These are phyloP conservation scores for Phialocephala sp. DNA, from an alignment of 2,329 filamentous ascomycete species.

Conservation along the genomic window DNA sequence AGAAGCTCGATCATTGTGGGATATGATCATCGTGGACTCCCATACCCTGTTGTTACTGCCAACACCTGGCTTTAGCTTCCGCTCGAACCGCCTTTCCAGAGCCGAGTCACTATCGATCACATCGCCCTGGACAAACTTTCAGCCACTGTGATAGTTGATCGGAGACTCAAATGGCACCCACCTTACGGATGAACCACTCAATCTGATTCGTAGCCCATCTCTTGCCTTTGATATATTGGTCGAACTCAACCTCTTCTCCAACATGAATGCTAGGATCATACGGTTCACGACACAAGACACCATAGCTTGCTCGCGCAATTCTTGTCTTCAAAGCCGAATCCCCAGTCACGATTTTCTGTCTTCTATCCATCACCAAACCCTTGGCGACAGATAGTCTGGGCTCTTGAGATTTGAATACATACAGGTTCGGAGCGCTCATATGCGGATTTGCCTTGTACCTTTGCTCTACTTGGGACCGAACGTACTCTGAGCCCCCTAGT, in stretches of 20 bases:
- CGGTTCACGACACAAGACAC: constrained; percentile 46
- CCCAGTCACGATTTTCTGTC: constrained; percentile 52
- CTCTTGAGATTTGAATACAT: constrained; percentile 53
- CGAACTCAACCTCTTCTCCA: constrained; percentile 45
- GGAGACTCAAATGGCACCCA: constrained; percentile 22
- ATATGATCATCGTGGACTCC: constrained; percentile 40
- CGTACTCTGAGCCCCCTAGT: constrained; percentile 53
- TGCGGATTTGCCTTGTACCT: constrained; percentile 45
- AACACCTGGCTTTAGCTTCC: constrained; percentile 44
- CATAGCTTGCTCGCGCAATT: constrained; percentile 51
- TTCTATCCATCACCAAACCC: constrained; percentile 56
- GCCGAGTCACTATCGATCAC: constrained; percentile 44
- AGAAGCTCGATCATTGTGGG: constrained; percentile 2
- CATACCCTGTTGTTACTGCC: constrained; percentile 46
- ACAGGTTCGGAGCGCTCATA: constrained; percentile 45
- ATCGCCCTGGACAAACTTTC: constrained; percentile 46
- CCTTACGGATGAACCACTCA: constrained; percentile 50
- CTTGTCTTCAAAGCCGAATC: constrained; percentile 51
- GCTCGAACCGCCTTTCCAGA: constrained; percentile 39
- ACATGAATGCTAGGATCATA: constrained; percentile 47
- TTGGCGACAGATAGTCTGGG: constrained; percentile 56
- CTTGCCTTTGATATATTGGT: constrained; percentile 43
- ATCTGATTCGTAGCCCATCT: constrained; percentile 50
- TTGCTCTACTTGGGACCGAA: constrained; percentile 50
- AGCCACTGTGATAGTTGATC: neutral